Percentiles rank a stretch among this genome's conserved stretches.
phyloP scores from a whole-genome alignment of 2,329 filamentous ascomycete genomes.

The Sarocladium oryzae region DNA sequence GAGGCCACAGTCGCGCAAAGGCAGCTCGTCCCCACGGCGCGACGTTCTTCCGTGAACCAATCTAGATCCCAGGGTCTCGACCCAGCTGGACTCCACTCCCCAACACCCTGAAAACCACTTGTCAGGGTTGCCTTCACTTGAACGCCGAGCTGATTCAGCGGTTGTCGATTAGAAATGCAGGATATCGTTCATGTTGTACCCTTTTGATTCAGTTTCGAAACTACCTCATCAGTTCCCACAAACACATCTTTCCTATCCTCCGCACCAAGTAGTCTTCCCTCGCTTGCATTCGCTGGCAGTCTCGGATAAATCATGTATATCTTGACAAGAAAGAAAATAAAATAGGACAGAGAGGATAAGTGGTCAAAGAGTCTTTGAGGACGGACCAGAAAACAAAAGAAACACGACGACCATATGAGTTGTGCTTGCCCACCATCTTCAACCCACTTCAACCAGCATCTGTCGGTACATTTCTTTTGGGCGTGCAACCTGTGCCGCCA shows the following conservation, averaged over 20 bases:
- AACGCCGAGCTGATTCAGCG: no score
- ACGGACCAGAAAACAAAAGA: background rate
- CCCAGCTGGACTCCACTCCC: background rate
- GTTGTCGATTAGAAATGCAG: no score
- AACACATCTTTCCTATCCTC: background rate
- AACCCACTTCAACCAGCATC: background rate
- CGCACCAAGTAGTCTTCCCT: background rate
- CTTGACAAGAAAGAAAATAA: conserved; percentile 1
- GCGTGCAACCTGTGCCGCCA: background rate
- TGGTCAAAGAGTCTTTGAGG: background rate
- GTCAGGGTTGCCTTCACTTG: no score
- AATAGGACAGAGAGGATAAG: background rate
- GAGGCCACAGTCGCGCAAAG: conserved; percentile 39
- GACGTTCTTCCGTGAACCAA: conserved; percentile 27
- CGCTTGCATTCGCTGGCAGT: background rate
- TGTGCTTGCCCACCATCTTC: background rate
- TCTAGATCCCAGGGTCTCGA: background rate
- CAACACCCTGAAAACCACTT: no score
- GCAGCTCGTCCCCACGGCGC: conserved; percentile 18
- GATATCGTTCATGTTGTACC: background rate
- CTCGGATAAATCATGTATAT: conserved; percentile 6
- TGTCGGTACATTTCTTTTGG: background rate
- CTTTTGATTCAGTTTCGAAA: background rate
- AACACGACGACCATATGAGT: background rate
- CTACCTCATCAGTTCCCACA: background rate